Conservation (phyloP, 805 yeast species). For the Zygoascus bituminiphila region DNA sequence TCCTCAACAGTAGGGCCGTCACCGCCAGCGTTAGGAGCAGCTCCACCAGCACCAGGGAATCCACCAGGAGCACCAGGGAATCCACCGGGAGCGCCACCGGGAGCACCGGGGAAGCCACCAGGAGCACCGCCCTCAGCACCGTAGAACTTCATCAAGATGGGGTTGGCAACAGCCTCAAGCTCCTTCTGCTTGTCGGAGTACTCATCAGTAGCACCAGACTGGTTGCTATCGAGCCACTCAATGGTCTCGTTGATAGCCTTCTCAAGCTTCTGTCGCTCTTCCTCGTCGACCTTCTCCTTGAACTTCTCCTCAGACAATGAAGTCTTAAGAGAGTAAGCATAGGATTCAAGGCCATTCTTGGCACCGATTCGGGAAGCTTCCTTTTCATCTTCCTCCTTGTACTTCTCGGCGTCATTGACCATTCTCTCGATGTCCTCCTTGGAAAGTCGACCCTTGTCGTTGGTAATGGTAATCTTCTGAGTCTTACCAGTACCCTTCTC, state of each 20-base stretch:
- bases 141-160: constrained; percentile 95
- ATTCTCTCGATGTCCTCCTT: constrained; percentile 96
- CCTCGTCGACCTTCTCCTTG: constrained; percentile 67
- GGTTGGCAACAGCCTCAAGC: constrained; percentile 90
- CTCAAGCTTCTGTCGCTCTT: constrained; percentile 59
- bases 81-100: constrained; percentile 60
- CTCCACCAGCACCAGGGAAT: constrained; percentile 39
- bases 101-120: constrained; percentile 73
- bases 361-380: constrained; percentile 89
- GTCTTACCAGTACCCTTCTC: constrained; percentile 99
- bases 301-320: constrained; percentile 65
- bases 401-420: constrained; percentile 97
- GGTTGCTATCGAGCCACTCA: constrained; percentile 88
- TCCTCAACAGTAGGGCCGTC: constrained; percentile 57
- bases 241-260: constrained; percentile 81
- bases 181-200: constrained; percentile 90
- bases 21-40: constrained; percentile 29
- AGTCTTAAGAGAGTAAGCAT: constrained; percentile 87
- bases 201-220: constrained; percentile 89
- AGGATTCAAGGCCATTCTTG: constrained; percentile 93
- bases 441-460: constrained; percentile 97
- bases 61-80: constrained; percentile 59
- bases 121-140: constrained; percentile 63
- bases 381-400: constrained; percentile 91
- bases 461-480: constrained; percentile 94